phyloP scores from a whole-genome alignment of 164 flowering plant genomes.

The Stephania yunnanensis region DNA sequence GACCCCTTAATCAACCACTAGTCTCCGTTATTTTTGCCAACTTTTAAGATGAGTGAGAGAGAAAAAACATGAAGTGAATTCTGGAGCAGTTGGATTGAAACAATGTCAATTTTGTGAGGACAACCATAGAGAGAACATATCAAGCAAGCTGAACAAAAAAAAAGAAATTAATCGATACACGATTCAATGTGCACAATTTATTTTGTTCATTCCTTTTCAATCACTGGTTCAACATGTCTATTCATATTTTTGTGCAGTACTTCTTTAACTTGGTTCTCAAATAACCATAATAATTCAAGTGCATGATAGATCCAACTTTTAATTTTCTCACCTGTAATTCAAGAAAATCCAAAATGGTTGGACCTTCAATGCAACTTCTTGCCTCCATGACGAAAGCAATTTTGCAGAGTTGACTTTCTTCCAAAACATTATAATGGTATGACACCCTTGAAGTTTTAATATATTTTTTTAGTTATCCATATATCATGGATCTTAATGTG shows the following conservation, averaged over 20 bases:
- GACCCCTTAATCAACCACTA: constrained; percentile 3
- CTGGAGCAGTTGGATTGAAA: constrained; percentile 1
- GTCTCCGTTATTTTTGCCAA: constrained; percentile 7
- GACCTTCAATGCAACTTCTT: background rate
- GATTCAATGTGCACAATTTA: background rate
- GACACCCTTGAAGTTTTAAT: background rate
- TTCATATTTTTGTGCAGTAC: background rate
- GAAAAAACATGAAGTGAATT: background rate
- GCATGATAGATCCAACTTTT: background rate
- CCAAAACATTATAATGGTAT: constrained; percentile 6
- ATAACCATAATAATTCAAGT: background rate
- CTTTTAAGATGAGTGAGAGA: constrained; percentile 2
- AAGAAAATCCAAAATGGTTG: background rate
- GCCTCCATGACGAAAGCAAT: background rate
- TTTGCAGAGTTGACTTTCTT: background rate
- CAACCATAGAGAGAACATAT: background rate
- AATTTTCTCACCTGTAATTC: background rate
- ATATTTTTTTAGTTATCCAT: background rate
- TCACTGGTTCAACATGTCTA: background rate
- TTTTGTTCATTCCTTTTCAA: background rate
- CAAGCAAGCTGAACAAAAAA: background rate
- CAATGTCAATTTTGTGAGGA: constrained; percentile 8
- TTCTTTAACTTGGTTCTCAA: background rate
- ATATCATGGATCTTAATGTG: too few species aligned
- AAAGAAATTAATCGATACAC: background rate